These are phyloP conservation scores for Colletotrichum plurivorum DNA, from an alignment of 2,329 filamentous ascomycete genomes.

Conservation along the genomic window DNA sequence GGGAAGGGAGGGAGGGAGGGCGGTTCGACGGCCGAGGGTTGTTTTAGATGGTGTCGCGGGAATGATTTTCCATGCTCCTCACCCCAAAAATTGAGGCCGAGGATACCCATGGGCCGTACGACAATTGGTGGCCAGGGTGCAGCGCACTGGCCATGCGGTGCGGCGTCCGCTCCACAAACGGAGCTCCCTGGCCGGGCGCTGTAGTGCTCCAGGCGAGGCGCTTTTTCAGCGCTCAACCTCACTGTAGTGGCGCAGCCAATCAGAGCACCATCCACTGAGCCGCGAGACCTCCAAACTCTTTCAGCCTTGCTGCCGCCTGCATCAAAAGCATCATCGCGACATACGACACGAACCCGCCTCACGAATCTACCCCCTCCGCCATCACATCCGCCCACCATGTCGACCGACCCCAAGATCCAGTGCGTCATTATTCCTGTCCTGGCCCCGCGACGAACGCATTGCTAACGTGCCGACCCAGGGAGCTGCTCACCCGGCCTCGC, in stretches of 20 bases:
- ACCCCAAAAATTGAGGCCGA: conserved; percentile 47
- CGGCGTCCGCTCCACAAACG: conserved; percentile 10
- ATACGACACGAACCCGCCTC: conserved; percentile 1
- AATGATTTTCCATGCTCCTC: conserved; percentile 51
- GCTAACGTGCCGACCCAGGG: conserved; percentile 68
- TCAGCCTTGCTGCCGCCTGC: conserved; percentile 51
- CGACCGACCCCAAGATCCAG: conserved; percentile 79
- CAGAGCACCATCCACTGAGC: conserved; percentile 26
- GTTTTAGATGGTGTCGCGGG: conserved; percentile 42
- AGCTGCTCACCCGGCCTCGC: conserved; percentile 90
- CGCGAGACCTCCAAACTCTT: conserved; percentile 42
- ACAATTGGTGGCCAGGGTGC: background rate
- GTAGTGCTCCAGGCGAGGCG: too few species aligned
- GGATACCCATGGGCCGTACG: conserved; percentile 40
- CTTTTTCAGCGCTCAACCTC: conserved; percentile 27
- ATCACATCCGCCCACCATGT: conserved; percentile 40
- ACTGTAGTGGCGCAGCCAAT: conserved; percentile 30
- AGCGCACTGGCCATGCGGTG: background rate
- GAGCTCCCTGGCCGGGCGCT: background rate
- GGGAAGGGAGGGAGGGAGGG: conserved; percentile 14
- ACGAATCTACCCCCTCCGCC: conserved; percentile 38
- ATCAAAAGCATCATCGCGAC: conserved; percentile 32
- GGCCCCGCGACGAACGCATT: background rate
- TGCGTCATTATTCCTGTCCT: conserved; percentile 55
- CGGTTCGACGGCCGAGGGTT: conserved; percentile 3